Evolutionary conservation across 139 green algal genomes (phyloP).

Genomic region (Micractinium sp.): DNA sequence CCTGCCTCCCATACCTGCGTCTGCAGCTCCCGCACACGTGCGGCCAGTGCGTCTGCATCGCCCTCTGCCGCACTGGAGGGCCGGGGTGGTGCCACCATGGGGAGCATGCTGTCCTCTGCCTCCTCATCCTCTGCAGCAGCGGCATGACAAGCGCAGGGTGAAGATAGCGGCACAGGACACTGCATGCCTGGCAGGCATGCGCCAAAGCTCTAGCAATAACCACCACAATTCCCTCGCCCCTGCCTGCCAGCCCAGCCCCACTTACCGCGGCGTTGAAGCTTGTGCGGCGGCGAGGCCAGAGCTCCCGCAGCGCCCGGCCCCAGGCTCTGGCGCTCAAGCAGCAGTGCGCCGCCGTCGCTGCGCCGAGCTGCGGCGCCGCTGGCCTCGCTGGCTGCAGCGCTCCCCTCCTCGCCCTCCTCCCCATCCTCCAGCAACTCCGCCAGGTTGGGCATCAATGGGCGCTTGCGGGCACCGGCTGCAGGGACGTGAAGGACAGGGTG

Average conservation of each 20-base stretch:
- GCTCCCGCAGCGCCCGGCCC: not conserved
- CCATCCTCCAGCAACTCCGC: constrained; percentile 28
- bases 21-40: constrained; percentile 57
- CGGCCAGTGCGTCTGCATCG: constrained; percentile 36
- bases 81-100: not conserved
- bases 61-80: constrained; percentile 17
- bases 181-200: not conserved
- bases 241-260: not conserved
- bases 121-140: constrained; percentile 1
- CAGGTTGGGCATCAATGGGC: constrained; percentile 40
- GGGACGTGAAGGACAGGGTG: no score
- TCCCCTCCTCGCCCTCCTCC: not conserved
- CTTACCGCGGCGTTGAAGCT: not conserved
- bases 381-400: not conserved
- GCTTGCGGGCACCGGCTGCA: constrained; percentile 43
- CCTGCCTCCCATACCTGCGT: constrained; percentile 27
- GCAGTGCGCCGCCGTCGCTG: constrained; percentile 31
- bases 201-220: no score
- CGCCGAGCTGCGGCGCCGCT: not conserved
- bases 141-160: not conserved
- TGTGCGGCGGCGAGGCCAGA: constrained; percentile 23
- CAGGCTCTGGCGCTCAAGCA: constrained; percentile 14
- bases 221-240: no score
- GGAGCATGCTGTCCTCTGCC: not conserved
- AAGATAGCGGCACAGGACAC: not conserved